Evolutionary conservation across 2,329 filamentous ascomycete genomes (phyloP), one percentile per base, ranked within the genome.

Genomic region (Fusarium guadeloupense): DNA sequence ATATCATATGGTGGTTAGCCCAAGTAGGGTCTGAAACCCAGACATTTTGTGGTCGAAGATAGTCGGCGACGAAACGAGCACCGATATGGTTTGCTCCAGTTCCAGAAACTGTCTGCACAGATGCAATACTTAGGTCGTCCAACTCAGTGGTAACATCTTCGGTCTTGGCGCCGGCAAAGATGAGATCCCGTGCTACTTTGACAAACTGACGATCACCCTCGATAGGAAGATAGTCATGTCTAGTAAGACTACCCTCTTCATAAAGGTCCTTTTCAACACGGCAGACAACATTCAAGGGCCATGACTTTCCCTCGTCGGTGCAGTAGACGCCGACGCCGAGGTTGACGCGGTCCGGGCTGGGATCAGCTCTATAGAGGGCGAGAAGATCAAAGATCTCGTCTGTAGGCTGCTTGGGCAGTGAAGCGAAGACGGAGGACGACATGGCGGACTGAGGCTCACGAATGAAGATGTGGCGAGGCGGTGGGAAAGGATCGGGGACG

Each of bases 1-100:
- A 97, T 81, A 99, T 97, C 78, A 97, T 93, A 80, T 96, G 89
- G 86, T 99, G 95, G 81, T 99, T 98, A 69, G 91, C 92, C 95
- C 95, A 99, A 58, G 95, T 98, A 35, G 95, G 95, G 76, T 90
- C 90, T 69, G 93, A 96, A 74, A 98, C 83, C 84, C 97, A 97
- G 77, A 96, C 86, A 87, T 86, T 69, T 85, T 89, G 78, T 83
- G 85, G 74, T 83, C 81, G 83, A 91, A 96, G 86, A 97, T 64
- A 97, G 76, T 89, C 93, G 74, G 90, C 82, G 55, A 98, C 89
- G 85, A 99, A 98, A 67, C 96, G 88, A 59, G 89, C 93, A 63
- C 95, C 95, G 25, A 98, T 82, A 75, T 98, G 95, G 64, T 97
- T 89, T 61, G 95, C 94, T 69, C 95, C 95, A 64, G 95, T 99